Evolutionary conservation across 305 asterid genomes (phyloP), one percentile per base, ranked within the genome.

Genomic region (Euphrasia arctica): DNA sequence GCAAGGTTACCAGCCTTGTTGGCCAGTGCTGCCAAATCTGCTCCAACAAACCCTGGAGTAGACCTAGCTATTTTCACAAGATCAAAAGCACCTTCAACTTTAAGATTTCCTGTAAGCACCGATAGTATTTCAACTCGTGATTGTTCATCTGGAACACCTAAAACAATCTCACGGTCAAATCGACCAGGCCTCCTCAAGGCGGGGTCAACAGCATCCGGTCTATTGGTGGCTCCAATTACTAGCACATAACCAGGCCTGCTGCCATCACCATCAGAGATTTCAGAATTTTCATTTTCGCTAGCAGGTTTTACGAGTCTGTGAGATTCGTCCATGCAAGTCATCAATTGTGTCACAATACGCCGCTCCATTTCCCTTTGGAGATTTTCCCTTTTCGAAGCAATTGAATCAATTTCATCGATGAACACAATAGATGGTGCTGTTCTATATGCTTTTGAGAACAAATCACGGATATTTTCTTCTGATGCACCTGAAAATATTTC

Each of bases 151-250:
- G 98, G 98, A 58, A 89, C 80, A 56, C 90, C 90, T 67, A 92
- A 73, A 45, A 49, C 74, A 73, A 89, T 79, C 76, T 92, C 97
- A 57, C 83, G 95, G 52, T 92, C 98, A 77, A 92, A 92, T 62
- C 97, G 82, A 51, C 97, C 97, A 61, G 97, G 85, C 82, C 97
- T 82, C 78, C 98, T 90, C 79, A 89, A 78, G 15, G 91, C 96
- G 62, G 95, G 80, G 66, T 92, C 98, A 71, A 92, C 65, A 54
- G 91, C 80, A 64, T 92, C 96, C 61, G 97, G 96, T 75, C 97
- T 82, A 69, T 92, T 92, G 32, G 98, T 92, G 45, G 97, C 97
- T 71, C 86, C 98, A 77, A 92, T 87, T 39, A 92, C 98, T 49
- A 92, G 82, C 34, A 92, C 90, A 82, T 83, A 74, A 39, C 95